Evolutionary conservation across 345 rosid species (phyloP).

Genomic region (Melaleuca alternifolia): DNA sequence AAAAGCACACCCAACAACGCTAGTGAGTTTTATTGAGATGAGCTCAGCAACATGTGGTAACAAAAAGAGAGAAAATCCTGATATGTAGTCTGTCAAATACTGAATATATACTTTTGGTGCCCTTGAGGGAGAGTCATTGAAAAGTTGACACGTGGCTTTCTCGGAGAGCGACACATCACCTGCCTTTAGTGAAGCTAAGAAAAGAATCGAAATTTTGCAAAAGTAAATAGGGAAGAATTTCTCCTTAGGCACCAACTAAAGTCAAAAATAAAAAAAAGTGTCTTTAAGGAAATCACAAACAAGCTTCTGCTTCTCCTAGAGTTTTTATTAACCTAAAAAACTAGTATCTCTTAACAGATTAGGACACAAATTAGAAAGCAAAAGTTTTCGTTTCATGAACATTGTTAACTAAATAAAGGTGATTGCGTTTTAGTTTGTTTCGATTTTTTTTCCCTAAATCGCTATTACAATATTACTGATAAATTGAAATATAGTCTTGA

Average conservation of each 20-base stretch:
- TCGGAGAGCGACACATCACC: neutral
- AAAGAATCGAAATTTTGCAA: neutral
- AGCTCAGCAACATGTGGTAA: neutral
- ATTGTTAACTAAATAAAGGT: neutral
- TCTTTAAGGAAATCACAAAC: neutral
- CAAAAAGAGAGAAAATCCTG: neutral
- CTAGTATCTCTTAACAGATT: neutral
- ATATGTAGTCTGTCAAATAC: neutral
- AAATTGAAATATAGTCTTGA: neutral
- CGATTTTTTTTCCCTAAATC: rapidly evolving
- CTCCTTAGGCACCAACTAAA: neutral
- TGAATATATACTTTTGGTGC: neutral
- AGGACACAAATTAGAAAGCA: neutral
- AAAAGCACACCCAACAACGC: neutral
- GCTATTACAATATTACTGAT: neutral
- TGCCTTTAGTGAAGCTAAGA: neutral
- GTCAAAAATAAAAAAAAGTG: neutral
- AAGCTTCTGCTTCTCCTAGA: neutral
- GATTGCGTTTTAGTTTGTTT: neutral
- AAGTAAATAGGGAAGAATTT: neutral
- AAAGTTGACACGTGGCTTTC: neutral
- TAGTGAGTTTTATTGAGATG: neutral
- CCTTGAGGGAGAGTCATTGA: neutral
- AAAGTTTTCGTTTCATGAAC: neutral
- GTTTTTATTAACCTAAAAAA: neutral